Percentiles rank a stretch among this genome's conserved stretches.
Conservation (phyloP, 2,329 filamentous ascomycete species). For the Aspergillus fructus region DNA sequence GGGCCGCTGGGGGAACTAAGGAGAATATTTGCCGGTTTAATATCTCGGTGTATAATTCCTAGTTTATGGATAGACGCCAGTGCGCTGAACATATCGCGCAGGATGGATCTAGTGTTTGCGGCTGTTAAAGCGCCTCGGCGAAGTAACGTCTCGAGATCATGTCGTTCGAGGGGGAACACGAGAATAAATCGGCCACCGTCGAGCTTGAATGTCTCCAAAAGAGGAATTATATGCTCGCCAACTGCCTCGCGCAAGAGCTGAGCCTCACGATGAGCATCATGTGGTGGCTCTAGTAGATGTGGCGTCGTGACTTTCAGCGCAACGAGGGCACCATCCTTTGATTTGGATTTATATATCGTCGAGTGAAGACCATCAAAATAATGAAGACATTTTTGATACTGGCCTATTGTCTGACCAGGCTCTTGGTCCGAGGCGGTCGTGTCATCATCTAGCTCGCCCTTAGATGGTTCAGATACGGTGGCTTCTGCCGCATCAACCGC, state of each 20-base stretch:
- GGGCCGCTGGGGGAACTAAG: slow-evolving; percentile 67
- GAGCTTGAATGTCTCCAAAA: slow-evolving; percentile 70
- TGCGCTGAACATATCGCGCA: slow-evolving; percentile 69
- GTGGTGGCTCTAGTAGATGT: slow-evolving; percentile 71
- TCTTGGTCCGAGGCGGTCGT: slow-evolving; percentile 24
- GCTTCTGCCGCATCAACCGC: slow-evolving; percentile 35
- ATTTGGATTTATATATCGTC: slow-evolving; percentile 70
- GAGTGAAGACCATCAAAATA: slow-evolving; percentile 73
- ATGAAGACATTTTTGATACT: slow-evolving; percentile 57
- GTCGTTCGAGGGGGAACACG: slow-evolving; percentile 79
- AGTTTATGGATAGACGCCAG: slow-evolving; percentile 69
- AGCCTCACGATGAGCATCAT: slow-evolving; percentile 77
- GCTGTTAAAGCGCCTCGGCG: slow-evolving; percentile 43
- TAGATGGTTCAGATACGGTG: slow-evolving; percentile 18
- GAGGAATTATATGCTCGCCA: slow-evolving; percentile 60
- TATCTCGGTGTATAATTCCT: slow-evolving; percentile 85
- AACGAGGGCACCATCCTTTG: slow-evolving; percentile 47
- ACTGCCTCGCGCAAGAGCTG: slow-evolving; percentile 67
- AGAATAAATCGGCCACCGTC: slow-evolving; percentile 73
- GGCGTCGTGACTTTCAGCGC: slow-evolving; percentile 87
- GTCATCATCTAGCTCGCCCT: slow-evolving; percentile 22
- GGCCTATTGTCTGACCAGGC: slow-evolving; percentile 49
- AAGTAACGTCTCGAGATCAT: slow-evolving; percentile 70
- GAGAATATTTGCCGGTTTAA: slow-evolving; percentile 90
- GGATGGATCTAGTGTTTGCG: slow-evolving; percentile 46